A percentile compares a stretch with the other conserved stretches of the same genome.
Evolutionary conservation across 2,329 filamentous ascomycete genomes (phyloP).

Genomic region (Arthrobotrys iridis): DNA sequence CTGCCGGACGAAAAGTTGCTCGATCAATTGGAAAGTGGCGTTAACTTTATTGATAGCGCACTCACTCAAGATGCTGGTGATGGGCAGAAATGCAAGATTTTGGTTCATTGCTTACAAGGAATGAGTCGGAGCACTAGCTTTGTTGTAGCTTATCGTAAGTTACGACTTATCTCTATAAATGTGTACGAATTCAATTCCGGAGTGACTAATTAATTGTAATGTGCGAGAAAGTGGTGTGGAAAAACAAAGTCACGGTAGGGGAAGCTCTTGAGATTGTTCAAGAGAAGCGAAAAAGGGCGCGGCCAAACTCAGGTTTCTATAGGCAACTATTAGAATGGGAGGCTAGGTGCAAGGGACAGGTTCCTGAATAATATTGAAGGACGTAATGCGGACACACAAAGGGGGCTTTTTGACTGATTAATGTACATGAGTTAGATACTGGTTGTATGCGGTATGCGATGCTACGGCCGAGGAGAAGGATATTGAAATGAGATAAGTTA

Average conservation of each 20-base stretch:
- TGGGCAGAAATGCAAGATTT: neutral
- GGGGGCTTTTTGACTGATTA: too few species aligned
- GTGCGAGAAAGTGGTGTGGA: constrained; percentile 37
- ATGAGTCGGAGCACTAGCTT: constrained; percentile 49
- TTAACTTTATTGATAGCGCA: constrained; percentile 28
- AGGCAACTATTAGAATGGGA: constrained; percentile 48
- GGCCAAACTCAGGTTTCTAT: constrained; percentile 46
- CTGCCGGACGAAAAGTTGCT: constrained; percentile 34
- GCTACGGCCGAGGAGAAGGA: too few species aligned
- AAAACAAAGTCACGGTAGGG: constrained; percentile 30
- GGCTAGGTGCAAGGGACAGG: constrained; percentile 8
- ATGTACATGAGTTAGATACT: too few species aligned
- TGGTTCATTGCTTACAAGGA: constrained; percentile 46
- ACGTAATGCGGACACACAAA: too few species aligned
- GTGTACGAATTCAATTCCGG: neutral
- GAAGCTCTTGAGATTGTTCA: constrained; percentile 33
- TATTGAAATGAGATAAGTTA: too few species aligned
- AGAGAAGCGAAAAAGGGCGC: constrained; percentile 45
- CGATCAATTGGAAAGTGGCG: constrained; percentile 25
- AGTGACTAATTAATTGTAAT: neutral
- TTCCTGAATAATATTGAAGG: too few species aligned
- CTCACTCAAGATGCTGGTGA: neutral
- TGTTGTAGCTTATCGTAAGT: constrained; percentile 49
- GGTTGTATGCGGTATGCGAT: too few species aligned
- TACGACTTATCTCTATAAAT: neutral